Percentiles rank a stretch among this genome's conserved stretches.
Evolutionary conservation across 2,329 filamentous ascomycete genomes (phyloP).

Genomic region (Aschersonia sp.): DNA sequence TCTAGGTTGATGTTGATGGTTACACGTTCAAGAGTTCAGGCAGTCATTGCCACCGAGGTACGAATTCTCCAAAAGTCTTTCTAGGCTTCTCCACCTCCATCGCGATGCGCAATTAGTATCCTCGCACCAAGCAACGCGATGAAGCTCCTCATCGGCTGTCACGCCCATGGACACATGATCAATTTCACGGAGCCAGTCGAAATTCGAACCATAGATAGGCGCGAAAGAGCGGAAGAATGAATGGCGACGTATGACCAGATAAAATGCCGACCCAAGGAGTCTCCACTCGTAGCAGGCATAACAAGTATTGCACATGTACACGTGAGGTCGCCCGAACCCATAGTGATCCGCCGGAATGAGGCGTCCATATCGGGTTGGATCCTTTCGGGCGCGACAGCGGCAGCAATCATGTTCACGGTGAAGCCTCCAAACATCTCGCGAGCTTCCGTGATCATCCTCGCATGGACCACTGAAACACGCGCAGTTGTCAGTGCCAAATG

Average conservation of each 20-base stretch:
- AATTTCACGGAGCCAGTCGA: not conserved
- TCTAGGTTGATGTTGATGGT: too few relatives aligned
- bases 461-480: not conserved
- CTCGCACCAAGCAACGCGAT: not conserved
- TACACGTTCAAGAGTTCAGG: too few relatives aligned
- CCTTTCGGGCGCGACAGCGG: not conserved
- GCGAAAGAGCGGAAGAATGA: too few relatives aligned
- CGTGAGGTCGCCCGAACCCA: not conserved
- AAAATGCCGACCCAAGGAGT: not conserved
- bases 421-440: too few relatives aligned
- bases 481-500: not conserved
- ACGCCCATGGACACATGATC: not conserved
- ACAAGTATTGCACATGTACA: not conserved
- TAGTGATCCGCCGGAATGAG: not conserved
- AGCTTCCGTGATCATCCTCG: too few relatives aligned
- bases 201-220: too few relatives aligned
- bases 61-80: not conserved
- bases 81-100: not conserved
- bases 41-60: too few relatives aligned
- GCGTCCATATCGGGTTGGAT: not conserved
- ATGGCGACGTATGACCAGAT: not conserved
- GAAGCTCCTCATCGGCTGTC: not conserved
- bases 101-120: not conserved
- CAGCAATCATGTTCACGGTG: not conserved
- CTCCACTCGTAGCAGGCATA: not conserved